Base-by-base conservation (phyloP, 495 filamentous ascomycete genomes). In the Choiromyces venosus region DNA sequence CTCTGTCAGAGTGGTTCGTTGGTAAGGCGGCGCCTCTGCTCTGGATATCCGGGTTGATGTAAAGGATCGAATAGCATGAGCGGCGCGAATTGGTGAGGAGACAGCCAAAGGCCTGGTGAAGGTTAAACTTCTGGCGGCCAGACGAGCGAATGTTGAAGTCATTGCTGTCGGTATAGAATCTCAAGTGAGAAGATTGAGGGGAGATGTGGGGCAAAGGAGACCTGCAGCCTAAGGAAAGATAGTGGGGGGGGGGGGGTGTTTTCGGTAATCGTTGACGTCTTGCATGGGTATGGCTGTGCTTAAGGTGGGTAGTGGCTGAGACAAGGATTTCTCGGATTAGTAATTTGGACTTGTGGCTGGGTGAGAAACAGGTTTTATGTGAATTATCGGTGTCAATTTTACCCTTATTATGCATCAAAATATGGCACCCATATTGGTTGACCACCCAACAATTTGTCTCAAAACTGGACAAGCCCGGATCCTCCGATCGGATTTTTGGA, bases 121-220 rank as follows among this genome's bases (percentile, higher is more conserved):
- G 79, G 85, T 89, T 71, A 91, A 86, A 81, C 88, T 88, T 85
- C 89, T 90, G 81, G 87, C 86, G 82, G 87, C 85, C 71, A 91
- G 84, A 83, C 90, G 90, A 81, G 87, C 82, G 82, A 92, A 86
- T 37, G 88, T 84, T 73, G 86, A 86, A 82, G 90, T 87, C 90
- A 92, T 92, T 83, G 83, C 82, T 83, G 65, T 61, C 52, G 25
- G 68, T 69, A 25, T 56, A 19, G 46, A 46, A 37, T 39, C 52
- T 76, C 69, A 76, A 75, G 70, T 72, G 70, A 42, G 42, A 37
- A 52, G 35, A 25, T 71, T 68, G 78, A 80, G 78, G 36, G 72
- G 78, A 80, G 78, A 80, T 76, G 37, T 33, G 33, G 25, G 37
- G 35, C 38, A 37, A 68, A 39, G 33, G 65, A 16, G 76, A 71